Conservation (phyloP, 495 filamentous ascomycete species). For the Neurospora tetrasperma region DNA sequence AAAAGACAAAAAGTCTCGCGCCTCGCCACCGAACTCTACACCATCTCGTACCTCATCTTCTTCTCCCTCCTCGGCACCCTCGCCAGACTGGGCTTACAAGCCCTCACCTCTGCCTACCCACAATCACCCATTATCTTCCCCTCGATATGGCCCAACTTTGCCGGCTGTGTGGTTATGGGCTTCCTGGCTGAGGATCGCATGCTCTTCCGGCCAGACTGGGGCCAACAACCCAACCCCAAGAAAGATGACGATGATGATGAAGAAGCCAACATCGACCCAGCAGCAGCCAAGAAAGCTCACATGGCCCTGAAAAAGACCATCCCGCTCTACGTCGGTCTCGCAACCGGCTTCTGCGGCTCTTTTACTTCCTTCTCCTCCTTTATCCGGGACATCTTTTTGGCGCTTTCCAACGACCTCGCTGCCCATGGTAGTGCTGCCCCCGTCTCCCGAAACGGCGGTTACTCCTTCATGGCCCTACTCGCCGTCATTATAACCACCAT, state of each 20-base stretch:
- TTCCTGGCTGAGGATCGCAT: slow-evolving; percentile 68
- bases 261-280: too few species aligned
- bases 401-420: slow-evolving; percentile 55
- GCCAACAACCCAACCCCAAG: slow-evolving; percentile 21
- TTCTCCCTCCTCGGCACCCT: slow-evolving; percentile 86
- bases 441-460: slow-evolving; percentile 55
- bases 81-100: slow-evolving; percentile 69
- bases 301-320: slow-evolving; percentile 64
- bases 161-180: slow-evolving; percentile 75
- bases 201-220: slow-evolving; percentile 64
- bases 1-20: slow-evolving; percentile 32
- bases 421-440: too few species aligned
- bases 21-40: slow-evolving; percentile 63
- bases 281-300: neutral
- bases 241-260: slow-evolving; percentile 15
- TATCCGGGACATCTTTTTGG: slow-evolving; percentile 75
- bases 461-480: slow-evolving; percentile 70
- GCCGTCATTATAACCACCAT: slow-evolving; percentile 61
- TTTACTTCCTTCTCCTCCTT: slow-evolving; percentile 90
- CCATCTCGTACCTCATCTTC: slow-evolving; percentile 68
- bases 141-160: slow-evolving; percentile 85
- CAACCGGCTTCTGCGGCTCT: slow-evolving; percentile 89
- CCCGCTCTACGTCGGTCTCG: slow-evolving; percentile 82
- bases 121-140: slow-evolving; percentile 63
- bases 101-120: slow-evolving; percentile 72